A percentile compares a stretch with the other conserved stretches of the same genome.
These are phyloP conservation scores for Xylaria sp. DNA, from an alignment of 495 filamentous ascomycete species.

Conservation along the genomic window DNA sequence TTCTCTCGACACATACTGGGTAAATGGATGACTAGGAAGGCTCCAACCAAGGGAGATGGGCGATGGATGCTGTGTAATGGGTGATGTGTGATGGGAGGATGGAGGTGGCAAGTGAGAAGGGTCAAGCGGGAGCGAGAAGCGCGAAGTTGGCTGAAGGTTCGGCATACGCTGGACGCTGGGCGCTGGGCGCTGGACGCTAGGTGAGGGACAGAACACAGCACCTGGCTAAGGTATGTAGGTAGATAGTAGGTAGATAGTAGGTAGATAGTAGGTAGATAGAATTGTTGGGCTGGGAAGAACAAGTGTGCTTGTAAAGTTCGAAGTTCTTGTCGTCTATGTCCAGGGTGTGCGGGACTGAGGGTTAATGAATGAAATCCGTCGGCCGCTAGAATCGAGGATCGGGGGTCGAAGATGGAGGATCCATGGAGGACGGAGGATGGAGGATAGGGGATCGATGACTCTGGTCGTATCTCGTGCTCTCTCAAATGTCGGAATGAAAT, in stretches of 20 bases:
- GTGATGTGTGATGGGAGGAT: not conserved
- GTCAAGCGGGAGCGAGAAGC: not conserved
- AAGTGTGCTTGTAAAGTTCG: not conserved
- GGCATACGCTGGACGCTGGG: not conserved
- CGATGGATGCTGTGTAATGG: too few species aligned
- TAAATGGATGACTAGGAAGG: not conserved
- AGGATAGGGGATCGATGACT: not conserved
- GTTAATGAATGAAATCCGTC: not conserved
- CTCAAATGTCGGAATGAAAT: not conserved
- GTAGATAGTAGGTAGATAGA: too few species aligned
- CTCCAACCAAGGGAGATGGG: too few species aligned
- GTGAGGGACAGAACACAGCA: not conserved
- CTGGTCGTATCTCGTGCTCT: not conserved
- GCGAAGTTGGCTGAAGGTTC: not conserved
- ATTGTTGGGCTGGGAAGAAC: not conserved
- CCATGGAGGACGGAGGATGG: too few species aligned
- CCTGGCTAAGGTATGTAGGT: not conserved
- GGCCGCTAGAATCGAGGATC: too few species aligned
- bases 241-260: not conserved
- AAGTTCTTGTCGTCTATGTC: not conserved
- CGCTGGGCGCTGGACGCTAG: too few species aligned
- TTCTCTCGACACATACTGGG: not conserved
- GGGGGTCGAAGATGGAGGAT: not conserved
- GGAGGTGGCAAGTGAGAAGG: too few species aligned
- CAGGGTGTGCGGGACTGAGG: not conserved